Evolutionary conservation across 441 rosid species (phyloP), one percentile per base, ranked within the genome.

Genomic region (Theobroma grandiflorum): DNA sequence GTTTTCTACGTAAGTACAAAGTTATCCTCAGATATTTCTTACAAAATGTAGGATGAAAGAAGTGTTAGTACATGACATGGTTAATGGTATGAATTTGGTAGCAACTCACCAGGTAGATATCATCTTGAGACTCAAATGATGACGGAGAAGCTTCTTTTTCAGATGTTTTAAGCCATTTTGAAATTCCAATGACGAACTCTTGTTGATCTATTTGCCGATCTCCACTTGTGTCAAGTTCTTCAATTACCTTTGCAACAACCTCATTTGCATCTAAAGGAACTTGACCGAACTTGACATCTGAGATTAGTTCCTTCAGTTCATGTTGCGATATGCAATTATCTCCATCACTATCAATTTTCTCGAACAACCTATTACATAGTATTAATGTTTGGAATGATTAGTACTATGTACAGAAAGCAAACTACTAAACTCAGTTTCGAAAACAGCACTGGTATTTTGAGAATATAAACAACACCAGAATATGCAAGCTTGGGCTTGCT

Each of bases 201-300:
- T 68, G 0, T 75, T 89, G 86, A 78, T 94, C 84, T 0, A 14
- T 63, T 63, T 9, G 35, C 4, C 35, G 35, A 64, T 10, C 26
- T 85, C 95, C 94, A n/a, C 49, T 65, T 43, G 95, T 77, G 79
- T 94, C 98, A 65, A 94, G 93, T 79, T 96, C 99, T 74, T 76
- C 82, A 85, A 96, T 81, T 70, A 96, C 43, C 80, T 85, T 92
- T 8, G 67, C 65, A 35, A 90, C 93, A 26, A 95, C 94, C 84
- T 90, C 93, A 59, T 94, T 92, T 59, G 76, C 83, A 84, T 96
- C 85, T 61, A 92, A 87, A 82, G 93, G 90, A 35, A 96, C 86
- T 76, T 92, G 95, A 18, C 90, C 95, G 78, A 96, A 96, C 69
- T 81, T 89, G 67, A 96, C 92, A 31, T 98, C 99, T 50, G 93